Evolutionary conservation across 2,329 filamentous ascomycete genomes (phyloP), one percentile per base, ranked within the genome.

Genomic region (Clarireedia monteithiana): DNA sequence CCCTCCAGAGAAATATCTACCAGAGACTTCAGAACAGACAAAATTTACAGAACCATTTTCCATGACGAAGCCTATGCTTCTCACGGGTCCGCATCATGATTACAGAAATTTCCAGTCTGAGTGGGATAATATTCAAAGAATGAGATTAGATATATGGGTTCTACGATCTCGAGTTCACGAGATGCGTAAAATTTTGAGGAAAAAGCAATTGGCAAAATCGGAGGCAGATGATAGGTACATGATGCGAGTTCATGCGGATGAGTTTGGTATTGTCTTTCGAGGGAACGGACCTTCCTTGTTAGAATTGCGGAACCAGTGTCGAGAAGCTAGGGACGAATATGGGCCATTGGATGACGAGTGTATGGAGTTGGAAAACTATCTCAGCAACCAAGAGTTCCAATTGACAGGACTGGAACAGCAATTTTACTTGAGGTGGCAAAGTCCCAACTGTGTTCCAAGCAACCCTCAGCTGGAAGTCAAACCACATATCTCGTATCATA

Each of bases 271-370:
- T 6, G 10, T 14, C 27, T 14, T 48, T 12, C 45, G 14, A 4
- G 26, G 20, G 17, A 15, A 15, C 4, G 4, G 23, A 5, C 14
- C 10, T 17, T 26, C 27, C 39, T 14, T 52, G 20, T 23, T 14
- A 7, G 38, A 53, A 6, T 40, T 60, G 17, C 39, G 52, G 27
- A 12, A 62, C 26, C 44, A 50, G 6, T 64, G 52, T 20, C 44
- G 60, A 40, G 9, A 14, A 15, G 48, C 50, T 5, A 50, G 62
- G 14, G 51, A 63, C 51, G 56, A 62, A 5, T 63, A 63, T 36
- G 60, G 62, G 1, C 63, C 59, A 3, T 27, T 65, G 5, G 60
- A 62, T 30, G 57, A 64, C 26, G 60, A 64, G 17, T 60, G 59
- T 20, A 60, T 51, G 15, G 15, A 47, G 1, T 53, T 64, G 10